Evolutionary conservation across 768 basidiomycete genomes (phyloP).

Genomic region (Tricholoma hemisulphureum): DNA sequence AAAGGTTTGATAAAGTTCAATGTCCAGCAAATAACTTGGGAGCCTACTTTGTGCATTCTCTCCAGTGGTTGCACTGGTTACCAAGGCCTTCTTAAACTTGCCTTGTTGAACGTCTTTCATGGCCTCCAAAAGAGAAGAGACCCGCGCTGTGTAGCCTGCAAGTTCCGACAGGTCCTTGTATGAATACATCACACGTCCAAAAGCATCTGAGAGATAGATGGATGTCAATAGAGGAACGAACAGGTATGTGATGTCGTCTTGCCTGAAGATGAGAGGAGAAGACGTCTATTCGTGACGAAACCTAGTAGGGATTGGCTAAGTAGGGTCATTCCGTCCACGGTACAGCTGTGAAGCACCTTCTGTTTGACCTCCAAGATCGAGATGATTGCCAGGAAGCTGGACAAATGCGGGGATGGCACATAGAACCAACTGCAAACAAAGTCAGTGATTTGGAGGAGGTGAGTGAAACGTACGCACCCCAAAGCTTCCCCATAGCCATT

Average conservation of each 20-base stretch:
- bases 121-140: slow-evolving; percentile 83
- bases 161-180: slow-evolving; percentile 97
- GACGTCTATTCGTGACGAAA: slow-evolving; percentile 93
- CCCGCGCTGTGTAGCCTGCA: slow-evolving; percentile 92
- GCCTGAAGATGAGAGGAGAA: slow-evolving; percentile 86
- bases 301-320: slow-evolving; percentile 42
- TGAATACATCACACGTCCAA: slow-evolving; percentile 94
- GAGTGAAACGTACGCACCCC: slow-evolving; percentile 55
- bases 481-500: slow-evolving; percentile 96
- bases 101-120: slow-evolving; percentile 85
- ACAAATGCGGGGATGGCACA: slow-evolving; percentile 96
- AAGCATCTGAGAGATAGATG: slow-evolving; percentile 60
- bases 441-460: slow-evolving; percentile 6
- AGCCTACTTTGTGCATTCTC: slow-evolving; percentile 75
- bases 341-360: slow-evolving; percentile 57
- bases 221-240: slow-evolving; percentile 1
- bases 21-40: background rate
- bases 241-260: slow-evolving; percentile 11
- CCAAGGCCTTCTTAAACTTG: slow-evolving; percentile 84
- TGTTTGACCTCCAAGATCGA: slow-evolving; percentile 84
- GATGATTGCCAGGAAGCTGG: slow-evolving; percentile 67
- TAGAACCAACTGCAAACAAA: slow-evolving; percentile 57
- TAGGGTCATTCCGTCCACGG: background rate
- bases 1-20: background rate
- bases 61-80: slow-evolving; percentile 68